Evolutionary conservation across 140 eudicot species (phyloP).

Genomic region (Eryngium alpinum): DNA sequence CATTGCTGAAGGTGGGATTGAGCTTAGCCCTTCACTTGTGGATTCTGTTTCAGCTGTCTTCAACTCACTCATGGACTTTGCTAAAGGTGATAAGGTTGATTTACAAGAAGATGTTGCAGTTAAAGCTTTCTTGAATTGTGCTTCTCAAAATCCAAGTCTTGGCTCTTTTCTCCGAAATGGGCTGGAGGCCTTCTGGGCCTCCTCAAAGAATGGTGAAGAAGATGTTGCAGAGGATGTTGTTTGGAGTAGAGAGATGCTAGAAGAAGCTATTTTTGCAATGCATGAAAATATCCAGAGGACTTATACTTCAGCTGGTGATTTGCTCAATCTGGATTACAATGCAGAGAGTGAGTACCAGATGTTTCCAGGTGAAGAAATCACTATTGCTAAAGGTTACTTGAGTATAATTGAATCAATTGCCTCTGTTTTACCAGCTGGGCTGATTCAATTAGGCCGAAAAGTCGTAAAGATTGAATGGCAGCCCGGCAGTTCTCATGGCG

Average conservation of each 20-base stretch:
- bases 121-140: constrained; percentile 23
- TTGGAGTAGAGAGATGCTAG: constrained; percentile 52
- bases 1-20: constrained; percentile 68
- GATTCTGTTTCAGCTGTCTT: constrained; percentile 55
- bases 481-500: constrained; percentile 30
- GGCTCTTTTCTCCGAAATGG: constrained; percentile 70
- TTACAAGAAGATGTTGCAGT: constrained; percentile 20
- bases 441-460: constrained; percentile 61
- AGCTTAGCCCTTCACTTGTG: constrained; percentile 49
- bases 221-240: constrained; percentile 30
- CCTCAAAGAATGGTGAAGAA: constrained; percentile 24
- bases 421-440: constrained; percentile 60
- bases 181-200: constrained; percentile 50
- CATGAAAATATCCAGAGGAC: constrained; percentile 69
- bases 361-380: constrained; percentile 90
- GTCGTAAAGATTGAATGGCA: constrained; percentile 72
- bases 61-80: constrained; percentile 57
- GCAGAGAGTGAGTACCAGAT: constrained; percentile 72
- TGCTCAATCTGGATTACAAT: constrained; percentile 52
- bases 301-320: constrained; percentile 65
- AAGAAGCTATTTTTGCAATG: constrained; percentile 72
- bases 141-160: constrained; percentile 31
- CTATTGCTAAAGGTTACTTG: constrained; percentile 75
- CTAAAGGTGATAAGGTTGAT: constrained; percentile 40
- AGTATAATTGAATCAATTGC: constrained; percentile 63